phyloP scores from a whole-genome alignment of 257 asterid species.

The Solanum gracilifrons region DNA sequence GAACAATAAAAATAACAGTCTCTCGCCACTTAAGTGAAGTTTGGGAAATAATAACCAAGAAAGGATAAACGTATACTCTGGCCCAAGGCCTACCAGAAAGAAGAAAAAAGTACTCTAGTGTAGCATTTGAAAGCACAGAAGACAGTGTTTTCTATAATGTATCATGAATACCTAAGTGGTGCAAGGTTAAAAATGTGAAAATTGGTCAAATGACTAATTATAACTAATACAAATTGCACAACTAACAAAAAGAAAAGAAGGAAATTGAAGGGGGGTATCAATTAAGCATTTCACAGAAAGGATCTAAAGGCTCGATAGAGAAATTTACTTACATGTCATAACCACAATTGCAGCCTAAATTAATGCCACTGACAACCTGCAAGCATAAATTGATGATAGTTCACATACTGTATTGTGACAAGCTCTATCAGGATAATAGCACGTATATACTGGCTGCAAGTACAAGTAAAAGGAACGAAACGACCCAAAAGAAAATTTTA shows the following conservation, averaged over 20 bases:
- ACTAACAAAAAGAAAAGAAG: not conserved
- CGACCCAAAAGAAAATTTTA: no score
- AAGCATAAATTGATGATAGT: conserved; percentile 10
- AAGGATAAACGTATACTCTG: not conserved
- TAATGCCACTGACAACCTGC: conserved; percentile 88
- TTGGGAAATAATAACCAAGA: not conserved
- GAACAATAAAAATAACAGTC: not conserved
- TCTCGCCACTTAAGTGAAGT: not conserved
- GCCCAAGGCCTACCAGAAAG: not conserved
- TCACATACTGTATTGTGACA: no score
- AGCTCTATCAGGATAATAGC: no score
- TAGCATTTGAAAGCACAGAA: not conserved
- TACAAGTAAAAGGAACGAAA: no score
- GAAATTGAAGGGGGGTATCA: not conserved
- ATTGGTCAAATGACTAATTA: not conserved
- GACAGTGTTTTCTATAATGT: not conserved
- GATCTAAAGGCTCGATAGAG: not conserved
- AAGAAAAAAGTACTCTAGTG: not conserved
- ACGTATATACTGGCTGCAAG: no score
- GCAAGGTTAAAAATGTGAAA: not conserved
- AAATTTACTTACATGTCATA: conserved; percentile 57
- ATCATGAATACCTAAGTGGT: not conserved
- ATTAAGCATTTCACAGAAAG: not conserved
- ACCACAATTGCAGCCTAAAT: conserved; percentile 81
- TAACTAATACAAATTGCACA: not conserved